Evolutionary conservation across 2,329 filamentous ascomycete species (phyloP).

Genomic region (Fusarium odoratissimum): DNA sequence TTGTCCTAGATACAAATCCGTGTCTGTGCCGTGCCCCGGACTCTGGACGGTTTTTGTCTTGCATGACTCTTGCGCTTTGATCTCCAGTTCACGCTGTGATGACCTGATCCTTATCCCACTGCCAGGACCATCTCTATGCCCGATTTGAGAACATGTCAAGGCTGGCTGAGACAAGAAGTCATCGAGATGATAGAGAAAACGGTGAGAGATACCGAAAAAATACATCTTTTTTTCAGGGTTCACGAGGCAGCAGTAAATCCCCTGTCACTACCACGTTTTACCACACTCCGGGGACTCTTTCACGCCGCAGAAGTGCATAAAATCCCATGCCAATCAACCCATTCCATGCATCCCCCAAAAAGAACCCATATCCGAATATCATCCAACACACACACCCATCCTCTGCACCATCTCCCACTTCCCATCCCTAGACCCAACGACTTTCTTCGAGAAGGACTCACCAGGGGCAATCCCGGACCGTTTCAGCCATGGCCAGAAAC

Average conservation of each 20-base stretch:
- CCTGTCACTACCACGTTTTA: conserved; percentile 35
- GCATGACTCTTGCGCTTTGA: conserved; percentile 35
- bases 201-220: not conserved
- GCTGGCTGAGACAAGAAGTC: not conserved
- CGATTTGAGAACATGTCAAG: not conserved
- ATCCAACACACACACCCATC: not conserved
- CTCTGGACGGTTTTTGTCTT: conserved; percentile 18
- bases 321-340: not conserved
- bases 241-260: conserved; percentile 8
- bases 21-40: conserved; percentile 30
- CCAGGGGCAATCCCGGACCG: conserved; percentile 17
- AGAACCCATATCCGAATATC: conserved; percentile 9
- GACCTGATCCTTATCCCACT: not conserved
- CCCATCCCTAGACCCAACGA: conserved; percentile 5
- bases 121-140: not conserved
- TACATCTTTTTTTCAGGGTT: conserved; percentile 12
- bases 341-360: conserved; percentile 4
- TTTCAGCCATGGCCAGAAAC: conserved; percentile 41
- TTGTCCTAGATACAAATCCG: conserved; percentile 36
- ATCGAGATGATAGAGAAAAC: not conserved
- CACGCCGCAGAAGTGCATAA: conserved; percentile 27
- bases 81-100: not conserved
- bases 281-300: conserved; percentile 16
- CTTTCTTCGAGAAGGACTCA: not conserved
- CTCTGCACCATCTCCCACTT: not conserved